Conservation (phyloP, 805 yeast species). For the Cyberlindnera nakhonratchasimensis region DNA sequence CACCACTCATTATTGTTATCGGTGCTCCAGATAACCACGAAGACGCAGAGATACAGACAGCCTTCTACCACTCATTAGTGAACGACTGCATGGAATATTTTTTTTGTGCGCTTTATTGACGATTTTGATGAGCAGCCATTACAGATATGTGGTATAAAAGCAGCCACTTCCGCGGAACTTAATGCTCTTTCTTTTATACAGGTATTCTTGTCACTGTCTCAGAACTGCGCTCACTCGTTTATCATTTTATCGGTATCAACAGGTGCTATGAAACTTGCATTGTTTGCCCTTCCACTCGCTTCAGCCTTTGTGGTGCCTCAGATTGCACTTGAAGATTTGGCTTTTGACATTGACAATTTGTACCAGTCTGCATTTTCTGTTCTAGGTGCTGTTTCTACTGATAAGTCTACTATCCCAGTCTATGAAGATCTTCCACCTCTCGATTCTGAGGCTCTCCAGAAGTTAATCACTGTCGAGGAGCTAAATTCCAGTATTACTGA, state of each 20-base stretch:
- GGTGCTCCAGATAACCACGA: too few species aligned
- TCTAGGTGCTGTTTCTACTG: not conserved
- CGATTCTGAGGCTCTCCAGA: conserved; percentile 63
- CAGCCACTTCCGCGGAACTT: not conserved
- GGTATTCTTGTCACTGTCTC: too few species aligned
- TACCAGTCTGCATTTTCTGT: not conserved
- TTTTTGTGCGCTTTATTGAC: too few species aligned
- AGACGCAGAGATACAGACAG: too few species aligned
- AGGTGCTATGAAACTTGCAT: not conserved
- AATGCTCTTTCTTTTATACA: too few species aligned
- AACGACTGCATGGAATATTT: too few species aligned
- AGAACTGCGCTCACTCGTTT: not conserved
- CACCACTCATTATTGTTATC: too few species aligned
- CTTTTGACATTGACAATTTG: conserved; percentile 6
- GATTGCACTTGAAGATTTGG: not conserved
- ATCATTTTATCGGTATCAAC: not conserved
- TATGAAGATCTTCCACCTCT: conserved; percentile 51
- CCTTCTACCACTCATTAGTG: too few species aligned
- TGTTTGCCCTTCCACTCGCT: conserved; percentile 2
- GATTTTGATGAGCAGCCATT: too few species aligned
- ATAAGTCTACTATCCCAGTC: not conserved
- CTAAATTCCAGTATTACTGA: conserved; percentile 60
- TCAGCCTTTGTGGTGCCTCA: conserved; percentile 6
- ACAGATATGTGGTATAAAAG: not conserved
- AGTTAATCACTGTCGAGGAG: conserved; percentile 52